These are phyloP conservation scores for Phialemonium atrogriseum DNA, from an alignment of 2,329 filamentous ascomycete species.

Conservation along the genomic window DNA sequence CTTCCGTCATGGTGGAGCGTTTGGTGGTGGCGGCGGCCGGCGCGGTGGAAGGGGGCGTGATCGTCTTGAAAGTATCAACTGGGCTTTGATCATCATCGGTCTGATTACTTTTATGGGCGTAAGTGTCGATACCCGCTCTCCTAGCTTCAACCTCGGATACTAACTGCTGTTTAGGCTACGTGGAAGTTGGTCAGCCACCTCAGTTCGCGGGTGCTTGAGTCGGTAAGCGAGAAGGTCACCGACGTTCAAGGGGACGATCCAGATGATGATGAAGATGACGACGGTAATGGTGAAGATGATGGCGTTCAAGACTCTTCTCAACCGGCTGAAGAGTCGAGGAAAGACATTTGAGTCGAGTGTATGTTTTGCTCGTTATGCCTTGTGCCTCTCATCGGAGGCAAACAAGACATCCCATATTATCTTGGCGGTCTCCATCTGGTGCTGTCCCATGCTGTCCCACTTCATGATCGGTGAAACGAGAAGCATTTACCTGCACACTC, in stretches of 20 bases:
- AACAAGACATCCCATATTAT: too few relatives aligned
- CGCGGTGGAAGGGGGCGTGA: constrained; percentile 62
- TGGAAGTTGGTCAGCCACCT: constrained; percentile 74
- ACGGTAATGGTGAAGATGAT: constrained; percentile 25
- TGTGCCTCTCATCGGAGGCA: too few relatives aligned
- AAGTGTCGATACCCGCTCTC: constrained; percentile 28
- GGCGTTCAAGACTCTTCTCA: too few relatives aligned
- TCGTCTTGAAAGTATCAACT: constrained; percentile 69
- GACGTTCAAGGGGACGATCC: constrained; percentile 62
- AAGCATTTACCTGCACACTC: constrained; percentile 65
- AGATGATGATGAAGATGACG: constrained; percentile 49
- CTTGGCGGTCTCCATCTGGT: too few relatives aligned
- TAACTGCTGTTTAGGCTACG: constrained; percentile 46
- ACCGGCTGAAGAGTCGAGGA: constrained; percentile 14
- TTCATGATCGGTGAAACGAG: too few relatives aligned
- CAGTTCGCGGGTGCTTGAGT: constrained; percentile 65
- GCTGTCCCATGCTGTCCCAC: too few relatives aligned
- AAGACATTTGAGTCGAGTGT: constrained; percentile 14
- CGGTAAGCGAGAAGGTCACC: constrained; percentile 69
- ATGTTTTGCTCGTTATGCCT: too few relatives aligned
- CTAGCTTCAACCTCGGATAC: constrained; percentile 5
- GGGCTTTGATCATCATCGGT: constrained; percentile 72
- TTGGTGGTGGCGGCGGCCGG: constrained; percentile 40
- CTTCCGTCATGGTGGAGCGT: constrained; percentile 53
- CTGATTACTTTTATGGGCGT: constrained; percentile 71